A percentile compares a stretch with the other conserved stretches of the same genome.
Evolutionary conservation across 2,329 filamentous ascomycete genomes (phyloP).

Genomic region (Penicillium capsulatum): DNA sequence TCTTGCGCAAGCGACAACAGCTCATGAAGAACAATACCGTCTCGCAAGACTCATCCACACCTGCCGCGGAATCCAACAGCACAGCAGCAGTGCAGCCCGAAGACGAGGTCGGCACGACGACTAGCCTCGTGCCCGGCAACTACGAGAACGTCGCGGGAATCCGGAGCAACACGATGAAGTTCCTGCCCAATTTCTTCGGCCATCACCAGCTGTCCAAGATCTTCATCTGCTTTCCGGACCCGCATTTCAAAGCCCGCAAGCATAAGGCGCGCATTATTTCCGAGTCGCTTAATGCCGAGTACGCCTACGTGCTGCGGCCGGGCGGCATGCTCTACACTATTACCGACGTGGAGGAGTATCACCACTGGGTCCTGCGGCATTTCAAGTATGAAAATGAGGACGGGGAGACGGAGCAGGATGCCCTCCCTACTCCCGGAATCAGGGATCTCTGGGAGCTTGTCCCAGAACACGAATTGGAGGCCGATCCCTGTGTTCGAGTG

Average conservation of each 20-base stretch:
- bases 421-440: slow-evolving; percentile 52
- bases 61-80: not conserved
- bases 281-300: slow-evolving; percentile 82
- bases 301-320: slow-evolving; percentile 78
- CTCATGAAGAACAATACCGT: slow-evolving; percentile 21
- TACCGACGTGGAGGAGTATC: slow-evolving; percentile 91
- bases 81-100: not conserved
- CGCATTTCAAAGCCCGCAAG: slow-evolving; percentile 95
- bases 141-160: slow-evolving; percentile 89
- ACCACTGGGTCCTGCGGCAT: slow-evolving; percentile 88
- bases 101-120: slow-evolving; percentile 22
- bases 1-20: slow-evolving; percentile 57
- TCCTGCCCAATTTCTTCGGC: slow-evolving; percentile 94
- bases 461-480: slow-evolving; percentile 50
- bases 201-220: slow-evolving; percentile 79
- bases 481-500: slow-evolving; percentile 56
- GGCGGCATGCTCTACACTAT: slow-evolving; percentile 93
- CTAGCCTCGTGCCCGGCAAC: slow-evolving; percentile 32
- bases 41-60: slow-evolving; percentile 1
- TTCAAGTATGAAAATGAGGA: slow-evolving; percentile 64
- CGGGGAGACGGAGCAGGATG: slow-evolving; percentile 36
- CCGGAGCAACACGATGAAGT: slow-evolving; percentile 97
- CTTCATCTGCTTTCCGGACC: slow-evolving; percentile 97
- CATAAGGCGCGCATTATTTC: slow-evolving; percentile 96
- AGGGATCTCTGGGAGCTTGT: slow-evolving; percentile 69